These are phyloP conservation scores for Lachnellula cervina DNA, from an alignment of 2,329 filamentous ascomycete genomes.

Conservation along the genomic window DNA sequence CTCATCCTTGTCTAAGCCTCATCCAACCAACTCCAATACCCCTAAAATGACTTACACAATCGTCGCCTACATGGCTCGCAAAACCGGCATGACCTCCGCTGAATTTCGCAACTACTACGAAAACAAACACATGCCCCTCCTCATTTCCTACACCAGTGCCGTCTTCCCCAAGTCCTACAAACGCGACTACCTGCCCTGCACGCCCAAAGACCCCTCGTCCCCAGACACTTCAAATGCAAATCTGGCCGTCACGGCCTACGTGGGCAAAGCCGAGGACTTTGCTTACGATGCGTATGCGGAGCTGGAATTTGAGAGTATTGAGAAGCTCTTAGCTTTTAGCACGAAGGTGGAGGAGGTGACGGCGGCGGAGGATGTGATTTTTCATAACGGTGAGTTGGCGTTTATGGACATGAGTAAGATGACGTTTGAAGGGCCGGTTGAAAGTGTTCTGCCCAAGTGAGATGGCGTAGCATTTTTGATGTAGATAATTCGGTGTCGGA, in stretches of 20 bases:
- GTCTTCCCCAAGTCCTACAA: not conserved
- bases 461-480: not conserved
- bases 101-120: slow-evolving; percentile 1
- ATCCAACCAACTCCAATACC: not conserved
- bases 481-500: too few species aligned
- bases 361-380: not conserved
- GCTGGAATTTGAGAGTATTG: not conserved
- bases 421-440: not conserved
- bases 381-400: not conserved
- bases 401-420: not conserved
- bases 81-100: not conserved
- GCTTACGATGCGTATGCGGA: not conserved
- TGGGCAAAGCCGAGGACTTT: not conserved
- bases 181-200: not conserved
- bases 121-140: not conserved
- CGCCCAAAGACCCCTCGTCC: not conserved
- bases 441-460: too few species aligned
- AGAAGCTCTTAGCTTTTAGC: not conserved
- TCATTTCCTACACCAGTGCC: not conserved
- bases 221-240: not conserved
- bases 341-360: not conserved
- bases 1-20: too few species aligned
- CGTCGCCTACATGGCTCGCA: not conserved
- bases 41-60: not conserved
- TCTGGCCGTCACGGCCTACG: not conserved